Base-by-base conservation (phyloP, 139 green algal genomes). In the Picochlorum sp. region DNA sequence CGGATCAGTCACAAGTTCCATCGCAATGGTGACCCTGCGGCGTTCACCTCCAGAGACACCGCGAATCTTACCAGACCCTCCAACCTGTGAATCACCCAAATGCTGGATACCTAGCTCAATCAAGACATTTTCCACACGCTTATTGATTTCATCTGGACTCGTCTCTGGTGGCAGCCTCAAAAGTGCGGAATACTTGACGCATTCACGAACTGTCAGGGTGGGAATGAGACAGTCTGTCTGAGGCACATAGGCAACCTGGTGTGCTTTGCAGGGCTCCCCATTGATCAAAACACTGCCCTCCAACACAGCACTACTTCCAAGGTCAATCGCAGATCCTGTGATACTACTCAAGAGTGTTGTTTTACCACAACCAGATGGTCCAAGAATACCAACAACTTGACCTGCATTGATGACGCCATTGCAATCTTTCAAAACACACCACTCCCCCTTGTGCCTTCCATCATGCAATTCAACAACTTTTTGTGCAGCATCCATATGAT, bases 1-100 rank as follows among this genome's bases (percentile, higher is more conserved):
- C 0, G 83, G 81, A 20, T 86, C 69, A 1, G 72, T 88, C 7
- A 90, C 73, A 45, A 93, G 75, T 76, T 92, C 86, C 78, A 90
- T 90, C 41, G 72, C 85, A 34, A 90, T 88, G 3, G 78, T 78
- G 3, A 92, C 80, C 74, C 85, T 37, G 66, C 82, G 57, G 28
- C 77, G 52, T 73, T 77, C 45, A 41, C 66, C 31, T 63, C 68
- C 49, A 73, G 64, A 41, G 30, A 75, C 38, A 41, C 65, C 64
- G 57, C 58, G 65, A 37, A 74, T 76, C 58, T 72, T 68, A 13
- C 74, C 66, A 28, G 47, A 50, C n/a, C 76, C 76, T 28, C 72
- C 69, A 34, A 86, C 76, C 13, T 68, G 73, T 2, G 62, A 66
- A 51, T 68, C 56, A 20, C 63, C 50, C 14, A 87, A 64, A 63